Evolutionary conservation across 768 basidiomycete species (phyloP).

Genomic region (Rhizopogon vesiculosus): DNA sequence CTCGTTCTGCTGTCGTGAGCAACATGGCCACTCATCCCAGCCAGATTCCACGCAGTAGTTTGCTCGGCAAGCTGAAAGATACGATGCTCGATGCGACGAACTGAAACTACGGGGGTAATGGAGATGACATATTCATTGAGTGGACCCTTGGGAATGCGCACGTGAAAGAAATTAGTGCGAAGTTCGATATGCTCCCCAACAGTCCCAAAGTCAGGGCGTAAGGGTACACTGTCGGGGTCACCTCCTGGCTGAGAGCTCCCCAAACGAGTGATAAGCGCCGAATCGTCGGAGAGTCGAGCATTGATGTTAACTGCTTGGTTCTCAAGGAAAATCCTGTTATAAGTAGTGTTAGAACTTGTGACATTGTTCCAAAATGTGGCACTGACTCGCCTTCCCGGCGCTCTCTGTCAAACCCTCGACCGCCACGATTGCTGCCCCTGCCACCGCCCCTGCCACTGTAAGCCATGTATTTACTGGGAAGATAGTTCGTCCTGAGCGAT

Average conservation of each 20-base stretch:
- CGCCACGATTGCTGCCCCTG: conserved; percentile 25
- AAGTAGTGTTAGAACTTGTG: conserved; percentile 1
- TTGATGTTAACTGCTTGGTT: conserved; percentile 43
- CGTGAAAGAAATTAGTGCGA: conserved; percentile 50
- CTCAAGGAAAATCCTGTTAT: conserved; percentile 34
- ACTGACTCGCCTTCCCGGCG: conserved; percentile 35
- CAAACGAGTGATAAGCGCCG: conserved; percentile 33
- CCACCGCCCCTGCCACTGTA: conserved; percentile 11
- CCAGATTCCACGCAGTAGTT: conserved; percentile 35
- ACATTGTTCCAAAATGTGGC: background rate
- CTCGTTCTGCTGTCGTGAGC: conserved; percentile 47
- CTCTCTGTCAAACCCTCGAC: conserved; percentile 27
- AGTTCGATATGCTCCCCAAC: conserved; percentile 39
- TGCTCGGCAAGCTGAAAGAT: conserved; percentile 47
- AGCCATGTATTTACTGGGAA: too few relatives aligned
- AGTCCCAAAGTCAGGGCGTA: conserved; percentile 43
- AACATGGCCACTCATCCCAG: conserved; percentile 34
- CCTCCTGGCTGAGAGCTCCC: conserved; percentile 19
- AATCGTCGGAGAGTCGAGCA: conserved; percentile 41
- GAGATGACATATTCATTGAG: conserved; percentile 45
- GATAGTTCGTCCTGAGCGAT: too few relatives aligned
- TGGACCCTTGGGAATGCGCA: conserved; percentile 41
- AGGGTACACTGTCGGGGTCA: conserved; percentile 31
- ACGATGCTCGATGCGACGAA: conserved; percentile 35
- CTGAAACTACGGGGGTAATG: conserved; percentile 29